Percentiles rank a stretch among this genome's conserved stretches.
Evolutionary conservation across 352 stramenopile genomes (phyloP).

Genomic region (Albugo candida): DNA sequence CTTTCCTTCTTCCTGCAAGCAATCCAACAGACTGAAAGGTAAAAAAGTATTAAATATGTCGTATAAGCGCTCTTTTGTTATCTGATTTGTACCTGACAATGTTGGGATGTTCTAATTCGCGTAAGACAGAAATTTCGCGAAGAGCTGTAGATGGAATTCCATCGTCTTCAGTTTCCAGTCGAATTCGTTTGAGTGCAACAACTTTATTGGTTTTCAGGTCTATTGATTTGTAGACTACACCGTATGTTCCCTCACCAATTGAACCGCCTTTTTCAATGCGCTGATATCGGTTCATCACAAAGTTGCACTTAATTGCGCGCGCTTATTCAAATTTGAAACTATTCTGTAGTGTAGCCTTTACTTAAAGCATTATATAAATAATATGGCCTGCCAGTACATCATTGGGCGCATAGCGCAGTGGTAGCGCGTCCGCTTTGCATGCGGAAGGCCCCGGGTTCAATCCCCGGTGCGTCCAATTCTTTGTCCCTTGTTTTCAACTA

Average conservation of each 20-base stretch:
- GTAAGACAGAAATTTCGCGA: slow-evolving; percentile 95
- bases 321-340: slow-evolving; percentile 6
- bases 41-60: not conserved
- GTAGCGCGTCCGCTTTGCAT: slow-evolving; percentile 1
- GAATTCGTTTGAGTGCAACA: slow-evolving; percentile 92
- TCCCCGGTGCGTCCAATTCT: not conserved
- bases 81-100: slow-evolving; percentile 79
- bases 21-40: slow-evolving; percentile 70
- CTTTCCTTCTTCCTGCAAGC: slow-evolving; percentile 87
- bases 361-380: not conserved
- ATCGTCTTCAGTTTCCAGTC: slow-evolving; percentile 97
- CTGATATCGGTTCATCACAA: slow-evolving; percentile 78
- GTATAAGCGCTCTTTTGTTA: not conserved
- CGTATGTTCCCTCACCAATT: slow-evolving; percentile 92
- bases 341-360: not conserved
- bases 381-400: slow-evolving; percentile 4
- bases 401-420: not conserved
- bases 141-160: slow-evolving; percentile 96
- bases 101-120: slow-evolving; percentile 95
- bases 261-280: slow-evolving; percentile 86
- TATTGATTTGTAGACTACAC: slow-evolving; percentile 92
- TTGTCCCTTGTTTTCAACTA: no score
- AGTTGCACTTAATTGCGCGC: not conserved
- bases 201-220: slow-evolving; percentile 82
- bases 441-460: slow-evolving; percentile 1